Conservation (phyloP, 2,329 filamentous ascomycete species). For the Berkeleyomyces basicola region DNA sequence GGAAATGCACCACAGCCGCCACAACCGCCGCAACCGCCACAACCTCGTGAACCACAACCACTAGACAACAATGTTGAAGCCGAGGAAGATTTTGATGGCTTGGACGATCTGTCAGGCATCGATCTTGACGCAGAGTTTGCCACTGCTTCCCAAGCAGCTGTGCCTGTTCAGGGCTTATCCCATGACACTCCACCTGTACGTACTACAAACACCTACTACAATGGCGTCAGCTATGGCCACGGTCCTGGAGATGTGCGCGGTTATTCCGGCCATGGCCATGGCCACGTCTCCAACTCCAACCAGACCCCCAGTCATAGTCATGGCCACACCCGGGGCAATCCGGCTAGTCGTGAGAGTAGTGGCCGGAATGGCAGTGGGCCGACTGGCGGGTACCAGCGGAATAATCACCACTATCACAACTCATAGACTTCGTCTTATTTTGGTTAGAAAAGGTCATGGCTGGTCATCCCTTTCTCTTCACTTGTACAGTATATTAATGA, state of each 20-base stretch:
- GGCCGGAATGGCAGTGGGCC: not conserved
- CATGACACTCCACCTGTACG: constrained; percentile 8
- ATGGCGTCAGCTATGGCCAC: not conserved
- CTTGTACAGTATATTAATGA: constrained; percentile 11
- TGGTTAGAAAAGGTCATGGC: not conserved
- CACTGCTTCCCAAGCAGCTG: constrained; percentile 7
- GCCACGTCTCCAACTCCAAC: too few species aligned
- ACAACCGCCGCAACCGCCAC: not conserved
- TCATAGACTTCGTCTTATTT: not conserved
- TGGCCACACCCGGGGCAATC: too few species aligned
- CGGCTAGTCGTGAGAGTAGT: too few species aligned
- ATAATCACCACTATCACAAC: not conserved
- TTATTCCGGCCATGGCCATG: too few species aligned
- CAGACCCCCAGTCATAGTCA: too few species aligned
- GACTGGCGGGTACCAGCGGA: not conserved
- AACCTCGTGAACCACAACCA: not conserved
- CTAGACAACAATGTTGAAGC: not conserved
- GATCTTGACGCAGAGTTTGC: constrained; percentile 14
- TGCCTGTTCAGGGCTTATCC: not conserved
- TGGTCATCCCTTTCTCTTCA: not conserved
- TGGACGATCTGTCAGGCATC: constrained; percentile 10
- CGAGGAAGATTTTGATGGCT: constrained; percentile 9
- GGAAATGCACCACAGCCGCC: not conserved
- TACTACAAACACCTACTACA: constrained; percentile 3
- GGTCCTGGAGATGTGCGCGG: too few species aligned